These are phyloP conservation scores for Penicillium robsamsonii DNA, from an alignment of 495 filamentous ascomycete species.

Conservation along the genomic window DNA sequence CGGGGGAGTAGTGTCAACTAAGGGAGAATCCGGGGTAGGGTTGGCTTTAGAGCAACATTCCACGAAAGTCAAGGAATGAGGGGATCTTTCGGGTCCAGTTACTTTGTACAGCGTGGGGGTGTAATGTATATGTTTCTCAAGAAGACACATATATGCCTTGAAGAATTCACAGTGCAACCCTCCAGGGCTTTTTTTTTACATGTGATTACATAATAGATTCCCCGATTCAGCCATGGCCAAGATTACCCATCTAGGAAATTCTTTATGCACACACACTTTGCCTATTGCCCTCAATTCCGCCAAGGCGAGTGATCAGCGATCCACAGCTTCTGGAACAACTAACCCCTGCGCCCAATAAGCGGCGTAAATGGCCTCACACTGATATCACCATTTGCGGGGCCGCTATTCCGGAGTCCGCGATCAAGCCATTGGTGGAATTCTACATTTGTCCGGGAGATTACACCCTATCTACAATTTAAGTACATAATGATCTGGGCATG, in stretches of 20 bases:
- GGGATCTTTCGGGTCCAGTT: constrained; percentile 14
- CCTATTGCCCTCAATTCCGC: constrained; percentile 27
- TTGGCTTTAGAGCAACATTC: constrained; percentile 13
- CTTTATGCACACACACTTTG: not conserved
- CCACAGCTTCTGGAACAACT: constrained; percentile 46
- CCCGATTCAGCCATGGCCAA: not conserved
- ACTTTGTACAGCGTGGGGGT: constrained; percentile 10
- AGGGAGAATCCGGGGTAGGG: constrained; percentile 28
- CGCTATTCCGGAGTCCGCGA: constrained; percentile 32
- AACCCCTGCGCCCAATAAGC: constrained; percentile 22
- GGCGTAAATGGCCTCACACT: constrained; percentile 27
- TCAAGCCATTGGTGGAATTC: constrained; percentile 14
- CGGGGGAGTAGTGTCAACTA: constrained; percentile 12
- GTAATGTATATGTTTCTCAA: not conserved
- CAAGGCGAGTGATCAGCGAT: constrained; percentile 41
- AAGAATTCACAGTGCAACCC: constrained; percentile 7
- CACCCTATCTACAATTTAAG: constrained; percentile 1
- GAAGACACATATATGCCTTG: not conserved
- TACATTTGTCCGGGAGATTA: not conserved
- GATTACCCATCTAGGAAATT: not conserved
- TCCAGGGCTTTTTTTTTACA: not conserved
- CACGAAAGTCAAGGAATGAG: constrained; percentile 3
- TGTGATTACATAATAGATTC: constrained; percentile 11
- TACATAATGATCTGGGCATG: constrained; percentile 3
- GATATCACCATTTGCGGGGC: constrained; percentile 45